Evolutionary conservation across 2,329 filamentous ascomycete species (phyloP), one percentile per base, ranked within the genome.

Genomic region (Trichoderma harzianum): DNA sequence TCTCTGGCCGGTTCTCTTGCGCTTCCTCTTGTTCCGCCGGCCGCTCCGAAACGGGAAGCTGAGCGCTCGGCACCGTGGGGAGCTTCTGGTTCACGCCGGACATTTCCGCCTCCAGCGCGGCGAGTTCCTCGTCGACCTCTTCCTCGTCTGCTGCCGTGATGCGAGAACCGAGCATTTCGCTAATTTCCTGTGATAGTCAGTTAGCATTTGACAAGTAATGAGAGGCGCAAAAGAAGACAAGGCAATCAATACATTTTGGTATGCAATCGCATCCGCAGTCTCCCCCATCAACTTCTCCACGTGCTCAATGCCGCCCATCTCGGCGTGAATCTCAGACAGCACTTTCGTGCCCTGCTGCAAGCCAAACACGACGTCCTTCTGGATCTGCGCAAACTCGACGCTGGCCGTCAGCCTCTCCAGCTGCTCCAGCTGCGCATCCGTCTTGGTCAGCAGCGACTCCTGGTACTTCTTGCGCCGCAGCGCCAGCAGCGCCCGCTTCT

Each of bases 391-490:
- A 82, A 99, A 99, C 83, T 99, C 96, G 78, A 99, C 94, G 79
- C 90, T 94, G 70, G 90, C 89, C 10, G 93, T 96, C 76, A 99
- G 85, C 79, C 93, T 90, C 84, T 99, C 95, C 24, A 99, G 86
- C 82, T 98, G 94, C 75, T 93, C 94, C n/a, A 99, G 89, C 84
- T 98, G 95, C 71, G 90, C 89, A 82, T 99, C 95, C 14, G 95
- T 98, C 84, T 97, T 95, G 73, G 89, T 86, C 14, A 98, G 87
- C 26, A 98, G 87, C 30, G 93, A 91, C 81, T 98, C 93, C 81
- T 99, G 96, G 86, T 97, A 98, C 82, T 98, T 99, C 84, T 98
- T 98, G 76, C 95, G 90, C 71, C 96, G 92, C 73, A 99, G 87
- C 1, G 96, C 96, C 36, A 98, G 88, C 26, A 98, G 88, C 1